Evolutionary conservation across 306 rosid genomes (phyloP).

Genomic region (Malus asiatica): DNA sequence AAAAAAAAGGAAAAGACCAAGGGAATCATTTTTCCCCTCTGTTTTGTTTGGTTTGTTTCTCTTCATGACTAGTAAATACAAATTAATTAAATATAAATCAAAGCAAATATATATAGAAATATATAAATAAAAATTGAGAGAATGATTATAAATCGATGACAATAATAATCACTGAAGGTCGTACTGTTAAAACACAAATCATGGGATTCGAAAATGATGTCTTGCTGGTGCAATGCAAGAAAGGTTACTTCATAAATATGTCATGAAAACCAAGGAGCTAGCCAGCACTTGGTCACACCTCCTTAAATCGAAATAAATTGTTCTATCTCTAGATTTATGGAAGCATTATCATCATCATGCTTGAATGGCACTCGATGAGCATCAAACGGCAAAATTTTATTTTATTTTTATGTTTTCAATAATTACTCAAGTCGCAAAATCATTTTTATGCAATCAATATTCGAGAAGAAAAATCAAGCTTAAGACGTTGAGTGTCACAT

Average conservation of each 20-base stretch:
- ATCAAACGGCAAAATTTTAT: conserved; percentile 12
- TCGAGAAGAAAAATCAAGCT: not conserved
- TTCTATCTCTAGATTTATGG: not conserved
- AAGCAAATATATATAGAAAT: not conserved
- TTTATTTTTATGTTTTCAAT: not conserved
- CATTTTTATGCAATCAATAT: too few species aligned
- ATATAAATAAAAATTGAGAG: not conserved
- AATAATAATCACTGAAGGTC: conserved; percentile 49
- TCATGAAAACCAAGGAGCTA: conserved; percentile 10
- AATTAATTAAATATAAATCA: not conserved
- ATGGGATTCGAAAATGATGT: conserved; percentile 72
- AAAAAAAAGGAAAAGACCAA: not conserved
- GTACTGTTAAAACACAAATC: conserved; percentile 45
- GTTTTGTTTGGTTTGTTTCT: conserved; percentile 25
- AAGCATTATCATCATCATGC: conserved; percentile 25
- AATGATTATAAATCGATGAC: conserved; percentile 57
- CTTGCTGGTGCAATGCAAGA: conserved; percentile 56
- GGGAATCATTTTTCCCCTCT: conserved; percentile 27
- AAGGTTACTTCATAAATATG: conserved; percentile 33
- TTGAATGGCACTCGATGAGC: conserved; percentile 21
- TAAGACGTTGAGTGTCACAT: too few species aligned
- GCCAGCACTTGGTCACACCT: conserved; percentile 12
- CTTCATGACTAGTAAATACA: conserved; percentile 26
- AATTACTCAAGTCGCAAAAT: not conserved
- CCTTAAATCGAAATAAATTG: not conserved